Percentiles rank a stretch among this genome's conserved stretches.
Evolutionary conservation across 768 basidiomycete species (phyloP).

Genomic region (Suillus subalutaceus): DNA sequence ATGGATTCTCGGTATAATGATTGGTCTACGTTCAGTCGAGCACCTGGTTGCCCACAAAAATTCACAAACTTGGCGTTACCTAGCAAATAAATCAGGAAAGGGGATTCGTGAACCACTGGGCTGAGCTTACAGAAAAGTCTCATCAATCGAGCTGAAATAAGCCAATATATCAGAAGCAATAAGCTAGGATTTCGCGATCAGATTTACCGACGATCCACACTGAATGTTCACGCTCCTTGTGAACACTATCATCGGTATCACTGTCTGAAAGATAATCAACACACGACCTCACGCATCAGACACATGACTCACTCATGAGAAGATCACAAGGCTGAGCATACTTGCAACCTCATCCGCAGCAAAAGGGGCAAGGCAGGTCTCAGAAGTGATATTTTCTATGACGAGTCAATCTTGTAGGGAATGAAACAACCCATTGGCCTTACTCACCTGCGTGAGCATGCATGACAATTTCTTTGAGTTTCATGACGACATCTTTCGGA

Average conservation of each 20-base stretch:
- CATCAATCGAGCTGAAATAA: conserved; percentile 43
- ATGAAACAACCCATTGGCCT: conserved; percentile 13
- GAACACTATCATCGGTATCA: background rate
- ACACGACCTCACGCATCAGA: background rate
- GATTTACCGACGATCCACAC: background rate
- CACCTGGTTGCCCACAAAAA: conserved; percentile 39
- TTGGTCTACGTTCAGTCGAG: conserved; percentile 33
- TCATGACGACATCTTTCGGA: background rate
- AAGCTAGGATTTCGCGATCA: background rate
- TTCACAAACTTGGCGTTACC: conserved; percentile 35
- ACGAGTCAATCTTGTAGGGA: background rate
- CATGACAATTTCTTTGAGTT: conserved; percentile 4
- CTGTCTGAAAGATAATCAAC: background rate
- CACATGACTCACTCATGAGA: conserved; percentile 34
- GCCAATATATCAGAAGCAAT: background rate
- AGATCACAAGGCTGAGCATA: conserved; percentile 33
- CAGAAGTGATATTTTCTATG: conserved; percentile 38
- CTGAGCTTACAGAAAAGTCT: conserved; percentile 38
- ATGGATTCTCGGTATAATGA: conserved; percentile 23
- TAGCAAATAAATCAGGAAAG: conserved; percentile 11
- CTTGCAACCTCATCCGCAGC: conserved; percentile 36
- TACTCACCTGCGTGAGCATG: conserved; percentile 5
- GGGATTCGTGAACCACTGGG: background rate
- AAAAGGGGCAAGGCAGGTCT: conserved; percentile 40
- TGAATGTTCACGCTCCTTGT: background rate